These are phyloP conservation scores for Oidium heveae DNA, from an alignment of 2,329 filamentous ascomycete species.

Conservation along the genomic window DNA sequence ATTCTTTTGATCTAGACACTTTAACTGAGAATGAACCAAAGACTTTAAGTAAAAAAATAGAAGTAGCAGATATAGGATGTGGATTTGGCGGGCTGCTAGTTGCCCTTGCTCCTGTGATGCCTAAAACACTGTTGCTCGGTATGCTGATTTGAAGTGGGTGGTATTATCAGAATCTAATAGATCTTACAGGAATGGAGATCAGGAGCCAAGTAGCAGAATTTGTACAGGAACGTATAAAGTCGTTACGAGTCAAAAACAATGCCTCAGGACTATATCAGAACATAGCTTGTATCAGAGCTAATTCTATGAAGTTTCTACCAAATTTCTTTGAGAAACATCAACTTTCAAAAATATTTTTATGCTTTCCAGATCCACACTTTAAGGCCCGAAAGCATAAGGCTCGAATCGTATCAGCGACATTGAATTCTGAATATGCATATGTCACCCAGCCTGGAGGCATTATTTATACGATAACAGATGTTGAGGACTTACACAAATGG, in stretches of 20 bases:
- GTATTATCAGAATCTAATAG: constrained; percentile 3
- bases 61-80: constrained; percentile 90
- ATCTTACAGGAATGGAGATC: constrained; percentile 56
- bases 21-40: not conserved
- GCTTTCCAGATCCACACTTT: constrained; percentile 96
- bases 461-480: constrained; percentile 92
- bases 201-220: constrained; percentile 74
- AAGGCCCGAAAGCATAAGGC: constrained; percentile 95
- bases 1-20: too few species aligned
- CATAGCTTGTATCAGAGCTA: constrained; percentile 66
- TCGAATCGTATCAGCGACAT: constrained; percentile 65
- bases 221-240: constrained; percentile 66
- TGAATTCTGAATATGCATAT: constrained; percentile 87
- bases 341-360: constrained; percentile 81
- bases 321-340: constrained; percentile 77
- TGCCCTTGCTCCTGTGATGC: constrained; percentile 57
- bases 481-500: constrained; percentile 81
- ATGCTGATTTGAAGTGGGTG: constrained; percentile 10
- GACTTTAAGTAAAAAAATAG: constrained; percentile 40
- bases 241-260: constrained; percentile 42
- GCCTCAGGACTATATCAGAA: constrained; percentile 46
- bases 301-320: constrained; percentile 98
- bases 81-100: constrained; percentile 84
- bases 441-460: constrained; percentile 61
- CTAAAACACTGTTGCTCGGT: constrained; percentile 65